These are phyloP conservation scores for Annulohypoxylon truncatum DNA, from an alignment of 2,329 filamentous ascomycete species.

Conservation along the genomic window DNA sequence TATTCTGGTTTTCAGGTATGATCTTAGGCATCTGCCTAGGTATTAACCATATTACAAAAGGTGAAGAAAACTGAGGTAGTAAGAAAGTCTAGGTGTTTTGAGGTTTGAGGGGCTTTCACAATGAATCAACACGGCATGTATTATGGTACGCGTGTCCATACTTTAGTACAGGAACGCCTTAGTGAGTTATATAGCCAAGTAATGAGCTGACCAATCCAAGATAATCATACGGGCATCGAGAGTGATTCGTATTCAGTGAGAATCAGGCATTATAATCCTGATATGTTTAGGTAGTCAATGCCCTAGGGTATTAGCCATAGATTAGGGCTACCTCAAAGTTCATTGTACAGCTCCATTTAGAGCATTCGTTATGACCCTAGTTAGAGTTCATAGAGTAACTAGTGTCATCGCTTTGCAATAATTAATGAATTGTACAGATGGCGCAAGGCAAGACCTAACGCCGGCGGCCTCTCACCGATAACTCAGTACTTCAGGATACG, in stretches of 20 bases:
- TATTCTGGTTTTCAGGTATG: background rate
- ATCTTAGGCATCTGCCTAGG: background rate
- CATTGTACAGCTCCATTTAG: background rate
- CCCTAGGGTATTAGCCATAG: background rate
- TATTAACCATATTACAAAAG: background rate
- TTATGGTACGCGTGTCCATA: background rate
- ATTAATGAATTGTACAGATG: slow-evolving; percentile 5
- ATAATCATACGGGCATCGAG: background rate
- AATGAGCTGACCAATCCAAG: background rate
- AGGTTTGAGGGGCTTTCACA: background rate
- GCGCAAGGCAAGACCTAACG: background rate
- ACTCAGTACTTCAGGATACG: background rate
- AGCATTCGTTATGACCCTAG: background rate
- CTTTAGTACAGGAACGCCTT: background rate
- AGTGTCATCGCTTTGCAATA: background rate
- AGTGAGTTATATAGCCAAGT: background rate
- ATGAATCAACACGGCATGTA: background rate
- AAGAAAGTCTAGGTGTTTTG: background rate
- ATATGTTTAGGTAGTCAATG: background rate
- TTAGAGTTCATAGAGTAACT: background rate
- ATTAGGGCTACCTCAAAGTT: background rate
- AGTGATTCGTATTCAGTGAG: background rate
- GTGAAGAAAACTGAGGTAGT: background rate
- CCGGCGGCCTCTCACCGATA: background rate
- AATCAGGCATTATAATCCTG: background rate